Conservation (phyloP, 2,329 filamentous ascomycete genomes). For the Exophiala aquamarina region DNA sequence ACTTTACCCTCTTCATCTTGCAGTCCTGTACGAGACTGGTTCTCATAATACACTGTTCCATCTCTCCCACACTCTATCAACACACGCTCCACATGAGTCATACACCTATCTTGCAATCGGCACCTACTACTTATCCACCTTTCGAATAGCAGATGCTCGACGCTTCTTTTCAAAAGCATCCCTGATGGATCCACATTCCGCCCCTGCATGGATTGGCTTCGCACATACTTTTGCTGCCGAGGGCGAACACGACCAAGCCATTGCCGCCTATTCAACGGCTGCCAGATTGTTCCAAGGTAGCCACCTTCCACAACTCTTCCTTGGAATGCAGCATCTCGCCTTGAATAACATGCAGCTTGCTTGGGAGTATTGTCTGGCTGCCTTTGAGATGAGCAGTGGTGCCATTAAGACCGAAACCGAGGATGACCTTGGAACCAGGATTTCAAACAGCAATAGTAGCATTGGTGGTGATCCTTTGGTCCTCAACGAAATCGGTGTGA, state of each 20-base stretch:
- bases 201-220: slow-evolving; percentile 97
- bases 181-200: slow-evolving; percentile 96
- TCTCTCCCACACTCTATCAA: slow-evolving; percentile 86
- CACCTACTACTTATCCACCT: slow-evolving; percentile 87
- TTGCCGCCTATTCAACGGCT: slow-evolving; percentile 94
- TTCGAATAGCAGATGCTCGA: slow-evolving; percentile 87
- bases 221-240: slow-evolving; percentile 97
- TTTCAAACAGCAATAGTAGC: slow-evolving; percentile 28
- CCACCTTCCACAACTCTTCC: slow-evolving; percentile 89
- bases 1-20: slow-evolving; percentile 86
- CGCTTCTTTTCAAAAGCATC: slow-evolving; percentile 97
- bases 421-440: slow-evolving; percentile 19
- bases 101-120: slow-evolving; percentile 93
- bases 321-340: slow-evolving; percentile 97
- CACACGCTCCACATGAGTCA: slow-evolving; percentile 86
- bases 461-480: slow-evolving; percentile 71
- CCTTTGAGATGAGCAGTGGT: slow-evolving; percentile 62
- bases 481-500: slow-evolving; percentile 92
- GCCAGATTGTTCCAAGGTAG: slow-evolving; percentile 94
- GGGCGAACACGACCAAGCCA: slow-evolving; percentile 96
- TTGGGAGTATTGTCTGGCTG: slow-evolving; percentile 89
- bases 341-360: slow-evolving; percentile 93
- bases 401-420: slow-evolving; percentile 34
- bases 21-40: slow-evolving; percentile 83
- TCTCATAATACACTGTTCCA: slow-evolving; percentile 88